Conservation (phyloP, 1,284 basidiomycete genomes). For the Cutaneotrichosporon mucoides region DNA sequence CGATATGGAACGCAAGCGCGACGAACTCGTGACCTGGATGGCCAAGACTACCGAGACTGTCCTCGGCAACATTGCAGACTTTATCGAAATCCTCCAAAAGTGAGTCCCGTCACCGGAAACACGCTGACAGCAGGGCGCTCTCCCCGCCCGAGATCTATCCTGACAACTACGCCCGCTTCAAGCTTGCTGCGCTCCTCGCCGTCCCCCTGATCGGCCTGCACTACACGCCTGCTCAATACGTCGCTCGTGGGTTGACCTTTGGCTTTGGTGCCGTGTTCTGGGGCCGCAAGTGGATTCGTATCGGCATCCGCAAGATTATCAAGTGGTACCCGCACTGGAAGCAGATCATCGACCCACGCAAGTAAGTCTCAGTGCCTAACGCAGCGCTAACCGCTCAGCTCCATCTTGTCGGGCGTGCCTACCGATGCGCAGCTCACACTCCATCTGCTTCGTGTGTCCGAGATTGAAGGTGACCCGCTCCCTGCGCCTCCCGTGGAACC, state of each 20-base stretch:
- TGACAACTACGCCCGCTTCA: slow-evolving; percentile 44
- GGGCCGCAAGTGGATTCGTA: slow-evolving; percentile 54
- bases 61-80: slow-evolving; percentile 47
- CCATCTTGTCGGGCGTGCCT: slow-evolving; percentile 55
- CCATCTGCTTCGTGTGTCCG: slow-evolving; percentile 55
- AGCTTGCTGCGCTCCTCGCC: slow-evolving; percentile 47
- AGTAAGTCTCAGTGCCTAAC: slow-evolving; percentile 27
- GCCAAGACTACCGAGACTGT: slow-evolving; percentile 48
- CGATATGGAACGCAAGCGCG: slow-evolving; percentile 49
- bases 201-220: slow-evolving; percentile 48
- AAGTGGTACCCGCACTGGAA: slow-evolving; percentile 57
- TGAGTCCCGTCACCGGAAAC: slow-evolving; percentile 19
- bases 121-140: slow-evolving; percentile 46
- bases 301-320: slow-evolving; percentile 48
- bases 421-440: slow-evolving; percentile 59
- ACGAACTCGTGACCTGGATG: slow-evolving; percentile 46
- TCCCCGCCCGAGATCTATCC: slow-evolving; percentile 48
- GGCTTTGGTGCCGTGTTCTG: slow-evolving; percentile 55
- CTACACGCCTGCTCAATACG: slow-evolving; percentile 51
- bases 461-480: slow-evolving; percentile 44
- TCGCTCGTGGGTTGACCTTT: slow-evolving; percentile 52
- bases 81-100: slow-evolving; percentile 48
- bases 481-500: slow-evolving; percentile 47
- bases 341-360: slow-evolving; percentile 30
- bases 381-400: slow-evolving; percentile 32